phyloP scores from a whole-genome alignment of 768 basidiomycete species.

The Terana coerulea region DNA sequence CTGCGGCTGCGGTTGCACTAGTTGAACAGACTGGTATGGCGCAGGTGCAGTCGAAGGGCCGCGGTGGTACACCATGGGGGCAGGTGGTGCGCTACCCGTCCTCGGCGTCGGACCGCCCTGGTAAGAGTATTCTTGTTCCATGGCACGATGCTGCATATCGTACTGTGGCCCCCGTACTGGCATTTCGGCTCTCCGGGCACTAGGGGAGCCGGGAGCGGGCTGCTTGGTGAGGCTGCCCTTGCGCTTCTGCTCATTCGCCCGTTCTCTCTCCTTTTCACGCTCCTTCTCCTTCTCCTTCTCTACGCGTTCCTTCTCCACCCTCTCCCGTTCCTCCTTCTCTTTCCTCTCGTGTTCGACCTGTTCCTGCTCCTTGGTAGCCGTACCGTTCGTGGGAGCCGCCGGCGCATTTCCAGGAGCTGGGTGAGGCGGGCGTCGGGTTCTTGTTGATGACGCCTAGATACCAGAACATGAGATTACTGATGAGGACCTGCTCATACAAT shows the following conservation, averaged over 20 bases:
- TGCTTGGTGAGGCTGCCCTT: conserved; percentile 66
- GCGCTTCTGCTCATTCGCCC: conserved; percentile 32
- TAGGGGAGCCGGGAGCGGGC: conserved; percentile 41
- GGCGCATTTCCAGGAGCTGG: conserved; percentile 30
- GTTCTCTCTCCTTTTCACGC: conserved; percentile 8
- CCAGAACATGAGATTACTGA: conserved; percentile 98
- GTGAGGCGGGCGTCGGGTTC: conserved; percentile 42
- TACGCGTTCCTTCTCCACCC: conserved; percentile 27
- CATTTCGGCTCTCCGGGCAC: conserved; percentile 74
- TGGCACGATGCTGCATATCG: conserved; percentile 89
- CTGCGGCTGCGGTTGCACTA: conserved; percentile 30
- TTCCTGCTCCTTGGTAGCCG: conserved; percentile 32
- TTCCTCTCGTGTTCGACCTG: conserved; percentile 33
- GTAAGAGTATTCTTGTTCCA: conserved; percentile 80
- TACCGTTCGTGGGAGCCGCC: conserved; percentile 18
- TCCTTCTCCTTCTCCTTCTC: conserved; percentile 20
- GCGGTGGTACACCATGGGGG: neutral
- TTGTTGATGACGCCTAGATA: conserved; percentile 98
- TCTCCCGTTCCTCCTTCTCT: conserved; percentile 37
- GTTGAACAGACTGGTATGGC: conserved; percentile 20
- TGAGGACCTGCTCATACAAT: conserved; percentile 93
- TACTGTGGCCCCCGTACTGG: conserved; percentile 88
- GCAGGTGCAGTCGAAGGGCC: conserved; percentile 9
- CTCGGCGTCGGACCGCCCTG: conserved; percentile 13
- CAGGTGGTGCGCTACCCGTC: conserved; percentile 7